These are phyloP conservation scores for Talaromyces islandicus DNA, from an alignment of 2,329 filamentous ascomycete genomes.

Conservation along the genomic window DNA sequence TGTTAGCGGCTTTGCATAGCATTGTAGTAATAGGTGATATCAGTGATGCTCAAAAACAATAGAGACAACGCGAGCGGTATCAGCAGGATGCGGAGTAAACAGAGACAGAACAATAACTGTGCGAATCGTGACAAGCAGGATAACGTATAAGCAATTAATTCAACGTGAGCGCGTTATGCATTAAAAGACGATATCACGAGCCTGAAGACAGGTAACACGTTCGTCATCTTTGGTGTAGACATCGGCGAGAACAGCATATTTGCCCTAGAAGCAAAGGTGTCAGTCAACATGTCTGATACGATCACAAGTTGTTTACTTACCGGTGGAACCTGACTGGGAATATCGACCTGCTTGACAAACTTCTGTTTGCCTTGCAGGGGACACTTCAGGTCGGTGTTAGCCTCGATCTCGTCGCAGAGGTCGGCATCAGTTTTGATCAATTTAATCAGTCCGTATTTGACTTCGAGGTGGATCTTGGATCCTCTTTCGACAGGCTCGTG, in stretches of 20 bases:
- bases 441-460: conserved; percentile 92
- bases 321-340: conserved; percentile 82
- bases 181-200: conserved; percentile 38
- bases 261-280: conserved; percentile 54
- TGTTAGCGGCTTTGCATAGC: not conserved
- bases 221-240: conserved; percentile 67
- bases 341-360: conserved; percentile 73
- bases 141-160: conserved; percentile 1
- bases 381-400: conserved; percentile 83
- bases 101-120: not conserved
- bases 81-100: not conserved
- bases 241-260: conserved; percentile 82
- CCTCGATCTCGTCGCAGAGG: conserved; percentile 76
- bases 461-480: conserved; percentile 72
- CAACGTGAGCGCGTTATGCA: conserved; percentile 8
- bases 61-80: not conserved
- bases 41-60: not conserved
- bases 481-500: conserved; percentile 67
- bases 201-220: conserved; percentile 81
- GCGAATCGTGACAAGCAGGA: not conserved
- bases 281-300: not conserved
- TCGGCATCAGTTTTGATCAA: conserved; percentile 76
- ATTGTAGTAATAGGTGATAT: not conserved
- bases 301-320: conserved; percentile 50
- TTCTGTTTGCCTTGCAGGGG: conserved; percentile 71